Conservation (phyloP, 768 basidiomycete genomes). For the Podaxis sp. region DNA sequence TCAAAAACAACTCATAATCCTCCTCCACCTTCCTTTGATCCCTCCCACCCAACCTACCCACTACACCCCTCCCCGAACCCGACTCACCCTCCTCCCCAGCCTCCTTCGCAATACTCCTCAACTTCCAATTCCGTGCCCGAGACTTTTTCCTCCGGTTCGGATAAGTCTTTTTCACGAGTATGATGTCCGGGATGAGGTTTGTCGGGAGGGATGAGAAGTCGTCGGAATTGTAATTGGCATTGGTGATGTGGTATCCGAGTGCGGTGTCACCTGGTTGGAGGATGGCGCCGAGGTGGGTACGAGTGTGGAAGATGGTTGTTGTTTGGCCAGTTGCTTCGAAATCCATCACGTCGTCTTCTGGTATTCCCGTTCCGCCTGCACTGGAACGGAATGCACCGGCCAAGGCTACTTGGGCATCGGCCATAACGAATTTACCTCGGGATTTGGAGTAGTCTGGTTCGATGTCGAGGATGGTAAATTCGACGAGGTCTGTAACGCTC, state of each 20-base stretch:
- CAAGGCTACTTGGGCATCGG: conserved; percentile 82
- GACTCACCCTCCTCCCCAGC: conserved; percentile 84
- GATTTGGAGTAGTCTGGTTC: conserved; percentile 64
- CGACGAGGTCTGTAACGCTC: conserved; percentile 77
- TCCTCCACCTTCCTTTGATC: conserved; percentile 92
- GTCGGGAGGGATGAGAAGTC: conserved; percentile 66
- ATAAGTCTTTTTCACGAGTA: conserved; percentile 94
- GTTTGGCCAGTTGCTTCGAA: conserved; percentile 52
- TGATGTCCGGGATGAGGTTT: conserved; percentile 80
- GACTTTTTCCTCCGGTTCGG: conserved; percentile 91
- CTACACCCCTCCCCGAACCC: conserved; percentile 73
- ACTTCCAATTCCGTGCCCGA: conserved; percentile 78
- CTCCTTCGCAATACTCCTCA: conserved; percentile 91
- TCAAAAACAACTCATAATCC: conserved; percentile 95
- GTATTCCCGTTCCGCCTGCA: conserved; percentile 20
- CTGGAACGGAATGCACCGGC: conserved; percentile 70
- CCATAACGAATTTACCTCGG: conserved; percentile 76
- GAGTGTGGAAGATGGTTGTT: conserved; percentile 89
- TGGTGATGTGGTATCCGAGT: conserved; percentile 85
- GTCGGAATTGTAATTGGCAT: conserved; percentile 91
- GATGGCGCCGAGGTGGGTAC: conserved; percentile 88
- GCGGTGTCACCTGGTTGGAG: conserved; percentile 94
- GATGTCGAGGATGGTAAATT: conserved; percentile 93
- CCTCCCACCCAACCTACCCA: conserved; percentile 84
- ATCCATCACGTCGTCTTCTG: conserved; percentile 55